A percentile compares a stretch with the other conserved stretches of the same genome.
Conservation (phyloP, 2,329 filamentous ascomycete genomes). For the Tympanopsis confertula region DNA sequence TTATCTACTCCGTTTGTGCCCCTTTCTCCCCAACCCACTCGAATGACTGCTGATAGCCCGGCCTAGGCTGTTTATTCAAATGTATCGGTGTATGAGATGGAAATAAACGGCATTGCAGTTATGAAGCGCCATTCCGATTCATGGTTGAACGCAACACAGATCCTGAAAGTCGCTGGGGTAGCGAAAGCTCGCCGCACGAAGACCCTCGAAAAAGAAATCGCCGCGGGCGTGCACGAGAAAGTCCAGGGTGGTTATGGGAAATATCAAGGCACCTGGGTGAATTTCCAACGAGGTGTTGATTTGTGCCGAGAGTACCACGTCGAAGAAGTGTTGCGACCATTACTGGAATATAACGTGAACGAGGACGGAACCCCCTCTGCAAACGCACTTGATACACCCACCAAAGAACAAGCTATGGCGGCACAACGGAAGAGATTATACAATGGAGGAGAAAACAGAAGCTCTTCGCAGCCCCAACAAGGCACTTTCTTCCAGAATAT, state of each 20-base stretch:
- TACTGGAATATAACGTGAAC: background rate
- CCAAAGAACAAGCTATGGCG: slow-evolving; percentile 1
- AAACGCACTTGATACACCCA: slow-evolving; percentile 43
- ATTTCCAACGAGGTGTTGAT: slow-evolving; percentile 49
- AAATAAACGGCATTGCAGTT: slow-evolving; percentile 51
- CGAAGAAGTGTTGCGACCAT: background rate
- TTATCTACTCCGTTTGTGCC: background rate
- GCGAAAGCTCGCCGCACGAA: slow-evolving; percentile 58
- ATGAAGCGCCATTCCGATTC: slow-evolving; percentile 56
- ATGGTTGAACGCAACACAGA: slow-evolving; percentile 59
- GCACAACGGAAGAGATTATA: slow-evolving; percentile 47
- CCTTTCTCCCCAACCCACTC: too few species aligned
- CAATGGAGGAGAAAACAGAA: slow-evolving; percentile 39
- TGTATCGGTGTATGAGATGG: slow-evolving; percentile 58
- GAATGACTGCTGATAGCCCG: too few species aligned
- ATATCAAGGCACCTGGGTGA: slow-evolving; percentile 61
- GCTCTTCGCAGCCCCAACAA: slow-evolving; percentile 26
- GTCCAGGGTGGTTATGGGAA: slow-evolving; percentile 59
- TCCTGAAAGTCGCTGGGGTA: slow-evolving; percentile 55
- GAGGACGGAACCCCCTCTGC: slow-evolving; percentile 29
- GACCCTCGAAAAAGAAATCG: slow-evolving; percentile 55
- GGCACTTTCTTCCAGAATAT: slow-evolving; percentile 60
- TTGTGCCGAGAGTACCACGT: slow-evolving; percentile 32
- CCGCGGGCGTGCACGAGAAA: slow-evolving; percentile 55
- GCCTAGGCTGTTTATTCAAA: slow-evolving; percentile 54